Evolutionary conservation across 2,329 filamentous ascomycete genomes (phyloP), one percentile per base, ranked within the genome.

Genomic region (Iodosphaeria phyllophila): DNA sequence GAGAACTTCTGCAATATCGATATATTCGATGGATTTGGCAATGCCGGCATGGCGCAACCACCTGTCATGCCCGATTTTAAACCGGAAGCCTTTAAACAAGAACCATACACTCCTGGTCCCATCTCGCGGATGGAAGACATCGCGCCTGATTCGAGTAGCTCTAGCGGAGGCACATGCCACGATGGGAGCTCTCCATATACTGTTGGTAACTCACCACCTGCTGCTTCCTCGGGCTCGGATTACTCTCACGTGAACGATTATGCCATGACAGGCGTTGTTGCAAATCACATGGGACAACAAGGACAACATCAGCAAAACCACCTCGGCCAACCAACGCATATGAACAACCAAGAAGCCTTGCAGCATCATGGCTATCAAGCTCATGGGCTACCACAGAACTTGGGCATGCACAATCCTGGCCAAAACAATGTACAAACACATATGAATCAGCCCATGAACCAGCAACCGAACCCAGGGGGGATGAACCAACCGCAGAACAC

Each of bases 11-110:
- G 44, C 32, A 50, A 51, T 31, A 55, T 72, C 7, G 69, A 74
- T 28, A 65, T 74, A 6, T 74, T 74, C 29, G 69, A 74, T 35
- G 69, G 68, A 4, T 74, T 73, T 27, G 69, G 68, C 24, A 71
- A 58, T 29, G 62, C 59, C 4, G 66, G 66, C 13, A 69, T 74
- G 55, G 65, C 56, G 2, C 61, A 66, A 30, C 54, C 60, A 8
- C 43, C 57, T 0, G 50, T 58, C 35, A 41, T 56, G 21, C 51
- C 58, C 23, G 56, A 64, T 13, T 40, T 43, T 28, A 60, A 66
- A 14, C 59, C 54, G 20, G 43, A 47, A 27, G 42, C 40, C 8
- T 47, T 43, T 28, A 41, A 43, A 13, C 34, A 41, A 1, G 43
- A 47, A 25, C 43, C 43, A 6, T 47, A 43, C 26, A 39, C 43